Percentiles rank a stretch among this genome's conserved stretches.
These are phyloP conservation scores for Annona cherimola DNA, from an alignment of 164 flowering plant genomes.

Conservation along the genomic window DNA sequence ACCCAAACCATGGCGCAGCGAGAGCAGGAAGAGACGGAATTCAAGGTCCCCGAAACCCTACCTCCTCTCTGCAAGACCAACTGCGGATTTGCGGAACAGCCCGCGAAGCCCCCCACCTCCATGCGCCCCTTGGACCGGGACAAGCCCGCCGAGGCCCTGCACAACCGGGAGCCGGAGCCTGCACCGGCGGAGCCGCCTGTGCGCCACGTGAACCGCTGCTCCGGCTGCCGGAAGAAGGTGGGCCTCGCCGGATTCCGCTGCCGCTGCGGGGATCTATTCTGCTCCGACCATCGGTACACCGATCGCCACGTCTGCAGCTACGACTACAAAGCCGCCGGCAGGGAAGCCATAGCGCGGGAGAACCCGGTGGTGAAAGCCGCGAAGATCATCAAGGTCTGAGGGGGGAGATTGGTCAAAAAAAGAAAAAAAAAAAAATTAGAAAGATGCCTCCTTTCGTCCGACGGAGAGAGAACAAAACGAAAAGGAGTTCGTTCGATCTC, in stretches of 20 bases:
- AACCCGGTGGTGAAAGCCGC: slow-evolving; percentile 50
- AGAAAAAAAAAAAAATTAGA: not conserved
- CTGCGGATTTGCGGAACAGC: slow-evolving; percentile 26
- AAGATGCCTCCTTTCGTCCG: not conserved
- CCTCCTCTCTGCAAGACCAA: slow-evolving; percentile 23
- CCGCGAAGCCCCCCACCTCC: slow-evolving; percentile 6
- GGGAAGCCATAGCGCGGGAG: slow-evolving; percentile 39
- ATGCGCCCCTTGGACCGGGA: slow-evolving; percentile 8
- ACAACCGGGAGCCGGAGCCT: not conserved
- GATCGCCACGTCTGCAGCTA: slow-evolving; percentile 38
- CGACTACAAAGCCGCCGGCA: slow-evolving; percentile 39
- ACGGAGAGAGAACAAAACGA: not conserved
- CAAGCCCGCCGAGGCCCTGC: not conserved
- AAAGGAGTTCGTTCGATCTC: not conserved
- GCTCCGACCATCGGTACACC: slow-evolving; percentile 37
- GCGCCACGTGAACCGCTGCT: slow-evolving; percentile 36
- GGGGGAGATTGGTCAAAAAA: not conserved
- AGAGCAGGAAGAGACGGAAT: slow-evolving; percentile 31
- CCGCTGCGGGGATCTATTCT: slow-evolving; percentile 49
- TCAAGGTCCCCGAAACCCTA: slow-evolving; percentile 25
- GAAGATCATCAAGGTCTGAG: slow-evolving; percentile 35
- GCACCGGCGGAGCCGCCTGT: slow-evolving; percentile 6
- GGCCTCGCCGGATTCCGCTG: slow-evolving; percentile 47
- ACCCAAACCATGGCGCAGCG: slow-evolving; percentile 21
- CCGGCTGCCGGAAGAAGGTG: slow-evolving; percentile 34